Evolutionary conservation across 1,284 basidiomycete species (phyloP), one percentile per base, ranked within the genome.

Genomic region (Tranzscheliella williamsii): DNA sequence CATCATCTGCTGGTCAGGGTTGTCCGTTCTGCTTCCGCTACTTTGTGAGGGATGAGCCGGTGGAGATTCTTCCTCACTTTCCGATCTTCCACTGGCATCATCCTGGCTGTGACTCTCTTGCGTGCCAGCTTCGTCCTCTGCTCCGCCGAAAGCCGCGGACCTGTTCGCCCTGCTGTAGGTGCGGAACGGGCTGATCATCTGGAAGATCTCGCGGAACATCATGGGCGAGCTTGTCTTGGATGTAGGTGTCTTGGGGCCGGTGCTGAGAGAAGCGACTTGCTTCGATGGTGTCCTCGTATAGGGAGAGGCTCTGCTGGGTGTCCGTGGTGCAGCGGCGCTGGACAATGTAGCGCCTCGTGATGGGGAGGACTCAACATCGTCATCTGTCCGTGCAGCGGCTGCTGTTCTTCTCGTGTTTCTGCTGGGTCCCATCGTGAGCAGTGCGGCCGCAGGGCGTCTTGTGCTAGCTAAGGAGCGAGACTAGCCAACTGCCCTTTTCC

Each of bases 141-240:
- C 55, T 4, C 24, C 42, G 38, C 61, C 61, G 24, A 64, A 64
- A 2, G 61, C 61, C 38, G 61, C 61, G 12, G 61, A 64, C 18
- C 55, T 50, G n/a, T 29, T 24, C 11, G 61, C 61, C 5, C 51
- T 35, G 29, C 55, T 54, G 41, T 38, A 37, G 4, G 46, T 45
- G 1, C 61, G 38, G 42, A 64, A 64, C 31, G 61, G 61, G 33
- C 61, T 64, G 44, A 60, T 64, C 43, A 64, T 58, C 5, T 46
- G 49, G 26, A 64, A 55, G 38, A 64, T 52, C 38, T 58, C 61
- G 11, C 47, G 42, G 40, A 64, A 31, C 55, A 64, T 64, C 46
- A 49, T 55, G 18, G 61, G 61, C 24, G 61, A 64, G 31, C 17
- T 52, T 12, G 51, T 61, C 20, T 44, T 42, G 17, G 58, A 56